Evolutionary conservation across 2,329 filamentous ascomycete species (phyloP), one percentile per base, ranked within the genome.

Genomic region (Beauveria scarabaeidicola): DNA sequence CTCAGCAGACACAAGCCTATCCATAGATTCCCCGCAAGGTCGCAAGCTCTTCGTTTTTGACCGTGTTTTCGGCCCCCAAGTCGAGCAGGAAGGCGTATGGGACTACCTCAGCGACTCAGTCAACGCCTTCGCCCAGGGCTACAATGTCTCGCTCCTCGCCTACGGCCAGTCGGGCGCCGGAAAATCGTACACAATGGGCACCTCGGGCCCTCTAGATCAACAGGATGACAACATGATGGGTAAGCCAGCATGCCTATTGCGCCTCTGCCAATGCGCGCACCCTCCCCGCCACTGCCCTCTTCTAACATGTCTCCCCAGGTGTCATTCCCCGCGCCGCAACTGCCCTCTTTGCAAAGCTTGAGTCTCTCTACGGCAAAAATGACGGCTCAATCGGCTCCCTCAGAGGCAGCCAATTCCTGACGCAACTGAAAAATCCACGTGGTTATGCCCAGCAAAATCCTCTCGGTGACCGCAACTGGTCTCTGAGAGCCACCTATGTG

Each of bases 171-270:
- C 94, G 29, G 94, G 94, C 60, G 91, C 94, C 11, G 94, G 94
- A 66, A 99, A 99, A 76, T 97, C 93, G 3, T 97, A 96, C 71
- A 99, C 94, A 0, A 99, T 99, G 94, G 94, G 94, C 60, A 99
- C 94, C 0, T 91, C 93, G 0, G 91, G 91, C 5, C 90, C 92
- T 2, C 74, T 74, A 23, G 92, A 97, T 68, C 88, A 95, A 69
- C 80, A 78, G 27, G 81, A 93, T 67, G 65, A 79, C 32, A 82
- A 87, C 8, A 74, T 84, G 32, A 94, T 93, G 89, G 91, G 91
- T 94, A 81, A 73, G 88, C 75, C 11, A 13, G 40, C 4, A 15
- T 54, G 40, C 55, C 27, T 17, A 10, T 40, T 36, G 50, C 48
- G 32, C 40, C 25, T 43, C 5, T 32, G 19, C 21, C 46, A 23